These are phyloP conservation scores for Pythium aphanidermatum DNA, from an alignment of 352 stramenopile genomes.

Conservation along the genomic window DNA sequence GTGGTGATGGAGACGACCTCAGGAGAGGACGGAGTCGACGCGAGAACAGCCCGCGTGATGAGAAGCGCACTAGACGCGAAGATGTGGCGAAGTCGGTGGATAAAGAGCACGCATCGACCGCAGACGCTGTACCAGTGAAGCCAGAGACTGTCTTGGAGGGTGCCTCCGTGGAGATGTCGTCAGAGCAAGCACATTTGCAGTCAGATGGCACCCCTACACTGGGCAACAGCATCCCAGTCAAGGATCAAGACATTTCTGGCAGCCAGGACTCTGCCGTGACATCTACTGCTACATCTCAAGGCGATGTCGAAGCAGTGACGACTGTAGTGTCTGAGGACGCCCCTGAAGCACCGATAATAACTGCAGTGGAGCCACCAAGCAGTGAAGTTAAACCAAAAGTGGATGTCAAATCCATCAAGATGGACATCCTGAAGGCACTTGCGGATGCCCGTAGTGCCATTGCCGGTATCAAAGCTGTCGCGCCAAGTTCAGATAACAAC, in stretches of 20 bases:
- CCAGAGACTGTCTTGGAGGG: conserved; percentile 1
- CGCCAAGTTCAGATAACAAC: background rate
- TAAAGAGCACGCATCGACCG: too few relatives aligned
- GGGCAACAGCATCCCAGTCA: background rate
- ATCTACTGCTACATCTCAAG: conserved; percentile 9
- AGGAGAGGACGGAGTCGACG: background rate
- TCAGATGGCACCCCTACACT: too few relatives aligned
- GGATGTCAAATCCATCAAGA: conserved; percentile 73
- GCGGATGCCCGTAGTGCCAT: conserved; percentile 71
- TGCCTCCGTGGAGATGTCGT: background rate
- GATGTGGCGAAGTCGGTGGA: background rate
- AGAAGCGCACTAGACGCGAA: background rate
- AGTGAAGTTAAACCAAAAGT: conserved; percentile 19
- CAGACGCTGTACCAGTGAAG: too few relatives aligned
- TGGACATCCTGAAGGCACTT: conserved; percentile 73
- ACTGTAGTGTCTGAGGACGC: background rate
- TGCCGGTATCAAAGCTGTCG: conserved; percentile 45
- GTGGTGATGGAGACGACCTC: background rate
- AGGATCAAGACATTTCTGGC: conserved; percentile 3
- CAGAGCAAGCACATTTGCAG: too few relatives aligned
- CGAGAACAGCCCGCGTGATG: background rate
- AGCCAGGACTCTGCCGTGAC: conserved; percentile 16
- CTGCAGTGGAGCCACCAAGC: background rate
- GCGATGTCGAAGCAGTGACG: too few relatives aligned
- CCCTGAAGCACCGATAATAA: background rate